A percentile compares a stretch with the other conserved stretches of the same genome.
Evolutionary conservation across 129 eudicot species (phyloP).

Genomic region (Logfia minima): DNA sequence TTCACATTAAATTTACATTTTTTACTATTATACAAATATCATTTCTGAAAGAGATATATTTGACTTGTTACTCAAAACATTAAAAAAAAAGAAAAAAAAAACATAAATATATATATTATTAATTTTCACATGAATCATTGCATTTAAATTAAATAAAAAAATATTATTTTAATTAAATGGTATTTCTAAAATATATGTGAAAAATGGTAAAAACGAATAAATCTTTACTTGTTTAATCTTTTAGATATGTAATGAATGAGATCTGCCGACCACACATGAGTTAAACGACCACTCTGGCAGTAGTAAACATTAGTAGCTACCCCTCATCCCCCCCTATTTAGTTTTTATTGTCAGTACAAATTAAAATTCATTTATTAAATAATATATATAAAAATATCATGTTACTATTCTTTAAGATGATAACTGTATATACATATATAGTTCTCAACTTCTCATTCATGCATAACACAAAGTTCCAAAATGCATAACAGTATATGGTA

Average conservation of each 20-base stretch:
- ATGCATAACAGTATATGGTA: background rate
- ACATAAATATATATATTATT: background rate
- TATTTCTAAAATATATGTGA: background rate
- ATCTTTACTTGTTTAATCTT: background rate
- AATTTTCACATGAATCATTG: background rate
- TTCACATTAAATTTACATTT: too few relatives aligned
- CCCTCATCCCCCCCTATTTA: slow-evolving; percentile 18
- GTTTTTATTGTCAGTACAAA: background rate
- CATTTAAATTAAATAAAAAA: too few relatives aligned
- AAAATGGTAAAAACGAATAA: background rate
- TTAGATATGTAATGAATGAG: slow-evolving; percentile 24
- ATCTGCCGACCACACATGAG: slow-evolving; percentile 33
- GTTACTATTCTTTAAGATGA: background rate
- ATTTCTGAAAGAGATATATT: too few relatives aligned
- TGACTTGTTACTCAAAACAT: too few relatives aligned
- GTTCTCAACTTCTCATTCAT: background rate
- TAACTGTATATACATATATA: background rate
- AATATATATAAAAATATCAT: background rate
- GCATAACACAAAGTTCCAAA: background rate
- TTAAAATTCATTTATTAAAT: background rate
- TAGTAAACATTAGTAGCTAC: slow-evolving; percentile 29
- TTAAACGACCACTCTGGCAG: slow-evolving; percentile 31
- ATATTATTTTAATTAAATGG: background rate
- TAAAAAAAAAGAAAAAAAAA: too few relatives aligned
- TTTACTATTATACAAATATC: too few relatives aligned